Percentiles rank a stretch among this genome's conserved stretches.
phyloP scores from a whole-genome alignment of 176 grass and related monocot genomes.

The Aegilops longissima region DNA sequence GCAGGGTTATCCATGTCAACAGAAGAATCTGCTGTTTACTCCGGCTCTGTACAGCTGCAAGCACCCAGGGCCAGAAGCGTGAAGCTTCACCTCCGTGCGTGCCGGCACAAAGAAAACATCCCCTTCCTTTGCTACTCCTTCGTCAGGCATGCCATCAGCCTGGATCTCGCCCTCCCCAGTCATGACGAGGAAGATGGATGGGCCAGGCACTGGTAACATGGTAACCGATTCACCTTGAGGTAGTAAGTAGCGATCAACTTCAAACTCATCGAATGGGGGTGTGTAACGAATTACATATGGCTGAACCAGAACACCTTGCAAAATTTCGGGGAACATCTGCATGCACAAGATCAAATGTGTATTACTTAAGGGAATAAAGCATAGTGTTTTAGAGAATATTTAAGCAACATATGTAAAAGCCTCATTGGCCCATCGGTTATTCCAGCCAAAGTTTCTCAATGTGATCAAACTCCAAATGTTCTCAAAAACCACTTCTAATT shows the following conservation, averaged over 20 bases:
- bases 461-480: not conserved
- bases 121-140: slow-evolving; percentile 47
- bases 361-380: not conserved
- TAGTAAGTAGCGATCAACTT: slow-evolving; percentile 65
- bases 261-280: slow-evolving; percentile 82
- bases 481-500: not conserved
- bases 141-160: slow-evolving; percentile 13
- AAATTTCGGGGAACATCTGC: slow-evolving; percentile 78
- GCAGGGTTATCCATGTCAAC: slow-evolving; percentile 24
- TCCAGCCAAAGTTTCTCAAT: not conserved
- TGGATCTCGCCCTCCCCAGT: slow-evolving; percentile 51
- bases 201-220: slow-evolving; percentile 58
- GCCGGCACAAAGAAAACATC: slow-evolving; percentile 71
- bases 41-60: slow-evolving; percentile 77
- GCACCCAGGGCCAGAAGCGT: slow-evolving; percentile 15
- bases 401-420: not conserved
- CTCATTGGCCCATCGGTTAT: not conserved
- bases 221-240: slow-evolving; percentile 42
- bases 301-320: slow-evolving; percentile 54
- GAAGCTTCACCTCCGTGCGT: slow-evolving; percentile 47
- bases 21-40: slow-evolving; percentile 77
- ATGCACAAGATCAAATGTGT: not conserved
- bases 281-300: slow-evolving; percentile 66
- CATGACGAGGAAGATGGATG: slow-evolving; percentile 82
- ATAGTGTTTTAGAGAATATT: not conserved